phyloP scores from a whole-genome alignment of 495 filamentous ascomycete species.

The Articulospora tetracladia region DNA sequence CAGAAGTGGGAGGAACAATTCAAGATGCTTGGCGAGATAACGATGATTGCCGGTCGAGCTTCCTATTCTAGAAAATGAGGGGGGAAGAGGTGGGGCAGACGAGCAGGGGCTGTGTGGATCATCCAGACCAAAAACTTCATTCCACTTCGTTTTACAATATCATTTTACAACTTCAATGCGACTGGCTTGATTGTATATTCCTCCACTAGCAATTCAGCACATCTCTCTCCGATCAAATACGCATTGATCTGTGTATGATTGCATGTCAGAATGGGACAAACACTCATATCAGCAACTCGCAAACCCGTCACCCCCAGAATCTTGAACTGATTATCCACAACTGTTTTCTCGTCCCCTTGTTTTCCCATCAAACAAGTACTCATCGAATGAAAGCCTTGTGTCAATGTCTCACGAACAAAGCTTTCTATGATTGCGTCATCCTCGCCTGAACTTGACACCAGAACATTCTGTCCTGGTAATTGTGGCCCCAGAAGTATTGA shows the following conservation, averaged over 20 bases:
- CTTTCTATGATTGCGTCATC: constrained; percentile 54
- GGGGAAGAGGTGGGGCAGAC: no score
- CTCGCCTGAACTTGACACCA: constrained; percentile 28
- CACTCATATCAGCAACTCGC: constrained; percentile 62
- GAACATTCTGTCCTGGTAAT: no score
- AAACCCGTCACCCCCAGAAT: constrained; percentile 52
- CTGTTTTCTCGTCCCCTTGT: constrained; percentile 39
- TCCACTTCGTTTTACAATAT: no score
- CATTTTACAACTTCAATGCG: no score
- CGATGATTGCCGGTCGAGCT: no score
- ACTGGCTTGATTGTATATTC: no score
- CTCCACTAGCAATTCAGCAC: no score
- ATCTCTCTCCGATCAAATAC: constrained; percentile 5
- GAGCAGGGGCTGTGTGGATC: no score
- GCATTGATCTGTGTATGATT: constrained; percentile 10
- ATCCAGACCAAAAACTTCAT: no score
- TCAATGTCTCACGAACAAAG: constrained; percentile 34
- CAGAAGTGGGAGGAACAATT: no score
- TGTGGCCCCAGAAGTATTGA: constrained; percentile 37
- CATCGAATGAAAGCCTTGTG: constrained; percentile 51
- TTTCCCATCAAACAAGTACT: constrained; percentile 62
- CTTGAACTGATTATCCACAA: constrained; percentile 51
- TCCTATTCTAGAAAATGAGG: neutral
- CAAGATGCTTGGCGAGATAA: constrained; percentile 1
- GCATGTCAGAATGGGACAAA: constrained; percentile 51